Conservation (phyloP, 2,329 filamentous ascomycete genomes). For the Apiospora aurea region DNA sequence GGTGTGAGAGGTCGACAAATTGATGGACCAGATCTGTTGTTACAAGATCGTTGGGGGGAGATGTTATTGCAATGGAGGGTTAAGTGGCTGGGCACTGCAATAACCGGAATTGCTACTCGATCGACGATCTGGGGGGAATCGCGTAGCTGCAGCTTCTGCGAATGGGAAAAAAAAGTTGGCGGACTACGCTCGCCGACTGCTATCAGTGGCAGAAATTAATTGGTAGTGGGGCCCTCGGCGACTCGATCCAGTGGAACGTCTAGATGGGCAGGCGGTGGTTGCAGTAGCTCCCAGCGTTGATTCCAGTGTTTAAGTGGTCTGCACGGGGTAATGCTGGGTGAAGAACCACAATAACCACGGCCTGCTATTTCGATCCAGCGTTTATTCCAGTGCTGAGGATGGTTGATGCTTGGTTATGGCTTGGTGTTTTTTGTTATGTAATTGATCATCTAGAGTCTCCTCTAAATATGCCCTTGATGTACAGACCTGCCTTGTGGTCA, state of each 20-base stretch:
- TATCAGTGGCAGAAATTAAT: constrained; percentile 10
- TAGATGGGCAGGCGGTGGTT: constrained; percentile 2
- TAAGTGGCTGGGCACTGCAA: not conserved
- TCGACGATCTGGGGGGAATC: not conserved
- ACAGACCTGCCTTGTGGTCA: too few species aligned
- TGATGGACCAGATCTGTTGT: not conserved
- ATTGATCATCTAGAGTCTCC: too few species aligned
- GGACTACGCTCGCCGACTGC: not conserved
- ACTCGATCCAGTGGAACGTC: not conserved
- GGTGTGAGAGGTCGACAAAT: not conserved
- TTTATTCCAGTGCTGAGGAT: not conserved
- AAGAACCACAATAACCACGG: too few species aligned
- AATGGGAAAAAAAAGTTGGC: constrained; percentile 9
- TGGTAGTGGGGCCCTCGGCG: not conserved
- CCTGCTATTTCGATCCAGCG: too few species aligned
- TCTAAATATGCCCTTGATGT: too few species aligned
- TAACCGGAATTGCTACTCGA: not conserved
- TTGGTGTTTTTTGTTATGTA: not conserved
- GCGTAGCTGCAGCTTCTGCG: not conserved
- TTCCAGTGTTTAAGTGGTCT: too few species aligned
- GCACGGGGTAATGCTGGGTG: too few species aligned
- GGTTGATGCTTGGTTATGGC: not conserved
- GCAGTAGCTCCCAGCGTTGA: not conserved
- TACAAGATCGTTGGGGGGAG: not conserved
- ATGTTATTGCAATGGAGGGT: not conserved